These are phyloP conservation scores for Colletotrichum destructivum DNA, from an alignment of 2,329 filamentous ascomycete genomes.

Conservation along the genomic window DNA sequence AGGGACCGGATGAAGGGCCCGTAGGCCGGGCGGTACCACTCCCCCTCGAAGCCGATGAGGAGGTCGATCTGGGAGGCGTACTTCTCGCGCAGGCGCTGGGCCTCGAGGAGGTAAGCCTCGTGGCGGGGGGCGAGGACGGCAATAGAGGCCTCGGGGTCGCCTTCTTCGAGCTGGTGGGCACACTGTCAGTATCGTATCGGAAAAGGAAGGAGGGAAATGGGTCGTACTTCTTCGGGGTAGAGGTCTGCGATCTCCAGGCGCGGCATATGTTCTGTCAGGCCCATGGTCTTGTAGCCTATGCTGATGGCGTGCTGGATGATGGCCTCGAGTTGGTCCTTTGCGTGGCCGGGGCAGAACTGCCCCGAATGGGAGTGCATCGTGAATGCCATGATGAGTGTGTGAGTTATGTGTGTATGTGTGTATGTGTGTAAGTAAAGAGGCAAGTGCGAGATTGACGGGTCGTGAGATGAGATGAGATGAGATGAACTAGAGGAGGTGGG, in stretches of 20 bases:
- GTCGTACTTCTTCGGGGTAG: slow-evolving; percentile 88
- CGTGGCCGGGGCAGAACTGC: slow-evolving; percentile 95
- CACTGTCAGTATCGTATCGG: slow-evolving; percentile 43
- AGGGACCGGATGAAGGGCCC: slow-evolving; percentile 70
- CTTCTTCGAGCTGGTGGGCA: slow-evolving; percentile 62
- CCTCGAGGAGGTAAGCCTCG: slow-evolving; percentile 82
- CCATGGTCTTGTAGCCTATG: slow-evolving; percentile 85
- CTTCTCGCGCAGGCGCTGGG: slow-evolving; percentile 76
- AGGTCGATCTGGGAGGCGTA: slow-evolving; percentile 83
- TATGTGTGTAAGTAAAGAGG: slow-evolving; percentile 10
- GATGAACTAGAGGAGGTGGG: slow-evolving; percentile 37
- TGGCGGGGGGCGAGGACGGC: slow-evolving; percentile 69
- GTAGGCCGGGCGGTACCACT: slow-evolving; percentile 86
- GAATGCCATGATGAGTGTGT: slow-evolving; percentile 82
- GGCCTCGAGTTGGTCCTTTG: slow-evolving; percentile 86
- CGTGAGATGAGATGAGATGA: slow-evolving; percentile 26
- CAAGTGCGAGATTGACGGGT: background rate
- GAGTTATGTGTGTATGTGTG: no score
- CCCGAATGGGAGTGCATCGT: slow-evolving; percentile 99
- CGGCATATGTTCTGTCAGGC: slow-evolving; percentile 96
- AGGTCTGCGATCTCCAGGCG: slow-evolving; percentile 81
- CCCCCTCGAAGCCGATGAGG: slow-evolving; percentile 91
- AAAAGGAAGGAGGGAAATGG: background rate
- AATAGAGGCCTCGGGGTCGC: slow-evolving; percentile 64
- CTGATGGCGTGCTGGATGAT: slow-evolving; percentile 85